These are phyloP conservation scores for Raffaelea ambrosiae DNA, from an alignment of 2,329 filamentous ascomycete genomes.

Conservation along the genomic window DNA sequence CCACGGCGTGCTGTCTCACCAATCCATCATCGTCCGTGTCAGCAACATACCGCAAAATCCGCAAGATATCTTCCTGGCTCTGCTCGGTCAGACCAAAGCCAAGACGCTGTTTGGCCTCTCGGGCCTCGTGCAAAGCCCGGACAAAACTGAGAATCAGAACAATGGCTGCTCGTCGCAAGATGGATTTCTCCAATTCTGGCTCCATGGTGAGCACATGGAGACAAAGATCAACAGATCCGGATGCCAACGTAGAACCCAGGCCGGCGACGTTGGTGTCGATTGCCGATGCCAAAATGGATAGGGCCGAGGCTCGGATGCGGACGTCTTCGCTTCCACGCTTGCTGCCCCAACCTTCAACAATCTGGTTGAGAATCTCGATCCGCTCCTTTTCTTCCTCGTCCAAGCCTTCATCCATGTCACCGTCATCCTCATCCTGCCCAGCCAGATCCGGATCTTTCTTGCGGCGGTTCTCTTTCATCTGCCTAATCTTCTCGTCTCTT, in stretches of 20 bases:
- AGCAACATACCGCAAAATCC: conserved; percentile 55
- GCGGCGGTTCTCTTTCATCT: conserved; percentile 24
- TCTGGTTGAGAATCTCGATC: conserved; percentile 45
- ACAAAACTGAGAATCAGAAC: conserved; percentile 55
- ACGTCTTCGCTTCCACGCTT: conserved; percentile 60
- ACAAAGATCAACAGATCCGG: conserved; percentile 52
- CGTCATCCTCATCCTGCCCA: conserved; percentile 39
- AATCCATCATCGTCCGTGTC: conserved; percentile 60
- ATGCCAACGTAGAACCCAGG: conserved; percentile 42
- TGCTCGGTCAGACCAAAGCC: conserved; percentile 46
- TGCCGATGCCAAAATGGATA: conserved; percentile 54
- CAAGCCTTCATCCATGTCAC: conserved; percentile 39
- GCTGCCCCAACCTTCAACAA: conserved; percentile 60
- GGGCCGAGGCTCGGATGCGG: conserved; percentile 58
- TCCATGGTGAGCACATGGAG: conserved; percentile 57
- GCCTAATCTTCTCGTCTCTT: conserved; percentile 39
- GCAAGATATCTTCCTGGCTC: conserved; percentile 52
- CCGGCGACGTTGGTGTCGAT: conserved; percentile 54
- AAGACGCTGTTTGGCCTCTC: conserved; percentile 34
- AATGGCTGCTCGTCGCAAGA: conserved; percentile 59
- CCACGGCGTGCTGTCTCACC: conserved; percentile 56
- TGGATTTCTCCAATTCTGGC: conserved; percentile 48
- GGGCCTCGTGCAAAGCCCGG: conserved; percentile 46
- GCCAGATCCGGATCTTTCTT: neutral
- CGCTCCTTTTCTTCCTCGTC: conserved; percentile 33